Base-by-base conservation (phyloP, 2,329 filamentous ascomycete genomes). In the Penicillium sp. region DNA sequence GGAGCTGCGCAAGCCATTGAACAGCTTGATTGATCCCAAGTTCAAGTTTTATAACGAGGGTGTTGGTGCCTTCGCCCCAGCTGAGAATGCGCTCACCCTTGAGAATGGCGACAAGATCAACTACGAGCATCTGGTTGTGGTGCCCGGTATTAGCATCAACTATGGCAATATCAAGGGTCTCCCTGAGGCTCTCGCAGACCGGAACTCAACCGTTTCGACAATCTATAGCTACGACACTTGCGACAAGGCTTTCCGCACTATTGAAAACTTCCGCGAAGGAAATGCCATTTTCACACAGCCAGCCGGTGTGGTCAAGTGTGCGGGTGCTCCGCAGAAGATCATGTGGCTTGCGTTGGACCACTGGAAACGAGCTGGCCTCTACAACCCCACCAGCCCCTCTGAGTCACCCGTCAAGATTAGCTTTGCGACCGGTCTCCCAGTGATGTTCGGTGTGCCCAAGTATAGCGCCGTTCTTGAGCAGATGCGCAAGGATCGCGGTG, bases 101-200 rank as follows among this genome's bases (percentile, higher is more conserved):
- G 73, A 67, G 53, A 82, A 81, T 59, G 84, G 85, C 53, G 78
- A 82, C 64, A 80, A 76, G 65, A 63, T 89, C 45, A 76, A 69
- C 67, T 89, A 89, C 63, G 84, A 88, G 58, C 85, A 88, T 6
- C 78, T 89, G 1, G 78, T 89, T 34, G 85, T 89, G 0, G 84
- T 74, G 0, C 85, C 86, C 0, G 84, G 84, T 5, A 79, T 86
- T 64, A 73, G 71, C 16, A 73, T 85, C 66, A 75, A 84, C 69
- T 81, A 78, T 46, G 73, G 69, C 58, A 78, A 73, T 60, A 77
- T 86, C 69, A 79, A 82, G 69, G 84, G 84, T 21, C 69, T 86
- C n/a, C 75, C 79, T 0, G 82, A 85, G 66, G 83, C 84, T 4
- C 76, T 85, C 4, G 76, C 76, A 4, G 74, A 84, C 57, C 73